These are phyloP conservation scores for Plantago lanceolata DNA, from an alignment of 305 asterid species.

Conservation along the genomic window DNA sequence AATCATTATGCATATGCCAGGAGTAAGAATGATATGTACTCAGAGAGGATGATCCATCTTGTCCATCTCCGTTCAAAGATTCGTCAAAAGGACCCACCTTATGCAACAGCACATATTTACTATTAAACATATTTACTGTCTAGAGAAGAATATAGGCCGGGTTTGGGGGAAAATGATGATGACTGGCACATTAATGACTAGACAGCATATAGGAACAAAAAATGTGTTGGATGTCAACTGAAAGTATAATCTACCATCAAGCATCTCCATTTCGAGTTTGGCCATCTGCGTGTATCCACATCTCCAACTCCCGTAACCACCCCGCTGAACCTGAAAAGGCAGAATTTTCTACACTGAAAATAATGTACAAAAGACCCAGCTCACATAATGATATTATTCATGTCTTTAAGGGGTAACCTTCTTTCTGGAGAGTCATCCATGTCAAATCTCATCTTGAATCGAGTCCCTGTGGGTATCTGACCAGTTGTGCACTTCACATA, in stretches of 20 bases:
- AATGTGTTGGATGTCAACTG: neutral
- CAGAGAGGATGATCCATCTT: neutral
- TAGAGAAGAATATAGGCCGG: no score
- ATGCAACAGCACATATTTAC: neutral
- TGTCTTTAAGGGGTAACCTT: conserved; percentile 42
- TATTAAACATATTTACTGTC: no score
- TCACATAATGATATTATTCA: neutral
- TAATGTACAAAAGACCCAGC: neutral
- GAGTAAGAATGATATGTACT: neutral
- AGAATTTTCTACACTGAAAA: conserved; percentile 10
- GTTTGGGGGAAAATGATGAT: no score
- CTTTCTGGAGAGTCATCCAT: conserved; percentile 93
- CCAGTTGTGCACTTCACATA: conserved; percentile 52
- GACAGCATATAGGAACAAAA: neutral
- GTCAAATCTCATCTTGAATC: conserved; percentile 80
- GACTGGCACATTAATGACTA: no score
- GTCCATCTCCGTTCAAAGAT: neutral
- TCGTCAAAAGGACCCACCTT: neutral
- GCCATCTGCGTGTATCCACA: conserved; percentile 77
- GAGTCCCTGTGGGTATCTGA: conserved; percentile 62
- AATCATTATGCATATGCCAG: neutral
- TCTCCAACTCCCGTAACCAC: conserved; percentile 83
- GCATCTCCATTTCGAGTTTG: conserved; percentile 94
- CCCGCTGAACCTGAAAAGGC: conserved; percentile 68
- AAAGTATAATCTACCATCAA: conserved; percentile 52